phyloP scores from a whole-genome alignment of 139 green algal genomes.

The Ettlia oleoabundans region DNA sequence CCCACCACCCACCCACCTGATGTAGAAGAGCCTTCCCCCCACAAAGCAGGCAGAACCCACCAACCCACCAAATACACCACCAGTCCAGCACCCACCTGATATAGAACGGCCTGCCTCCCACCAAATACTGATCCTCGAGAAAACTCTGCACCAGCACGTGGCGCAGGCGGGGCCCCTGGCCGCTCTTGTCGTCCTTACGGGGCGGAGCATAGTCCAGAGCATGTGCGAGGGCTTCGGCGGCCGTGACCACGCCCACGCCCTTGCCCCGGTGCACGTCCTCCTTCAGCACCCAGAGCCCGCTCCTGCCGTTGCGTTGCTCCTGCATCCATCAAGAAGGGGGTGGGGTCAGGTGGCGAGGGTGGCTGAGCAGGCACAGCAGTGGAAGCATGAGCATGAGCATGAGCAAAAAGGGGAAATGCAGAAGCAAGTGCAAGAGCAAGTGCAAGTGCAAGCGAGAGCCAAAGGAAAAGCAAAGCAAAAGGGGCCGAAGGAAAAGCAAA shows the following conservation, averaged over 20 bases:
- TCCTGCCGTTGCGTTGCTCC: not conserved
- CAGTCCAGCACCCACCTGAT: constrained; percentile 36
- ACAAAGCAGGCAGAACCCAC: not conserved
- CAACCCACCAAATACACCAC: not conserved
- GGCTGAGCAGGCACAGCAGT: too few species aligned
- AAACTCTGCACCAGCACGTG: constrained; percentile 67
- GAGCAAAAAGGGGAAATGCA: too few species aligned
- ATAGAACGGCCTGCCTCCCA: constrained; percentile 62
- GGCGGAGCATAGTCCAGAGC: constrained; percentile 24
- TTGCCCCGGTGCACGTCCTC: constrained; percentile 65
- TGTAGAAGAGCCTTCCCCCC: not conserved
- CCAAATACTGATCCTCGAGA: constrained; percentile 54
- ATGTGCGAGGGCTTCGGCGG: not conserved
- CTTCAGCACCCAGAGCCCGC: constrained; percentile 73
- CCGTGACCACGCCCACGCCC: constrained; percentile 51
- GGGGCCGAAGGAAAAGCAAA: too few species aligned
- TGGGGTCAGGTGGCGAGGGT: too few species aligned
- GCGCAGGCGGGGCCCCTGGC: too few species aligned
- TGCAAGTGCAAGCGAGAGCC: too few species aligned
- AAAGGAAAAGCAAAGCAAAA: too few species aligned
- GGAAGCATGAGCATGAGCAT: too few species aligned
- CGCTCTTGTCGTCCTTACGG: too few species aligned
- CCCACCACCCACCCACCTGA: too few species aligned
- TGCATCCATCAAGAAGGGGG: too few species aligned
- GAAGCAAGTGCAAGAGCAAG: too few species aligned